Evolutionary conservation across 2,329 filamentous ascomycete species (phyloP).

Genomic region (Diaporthe destruens): DNA sequence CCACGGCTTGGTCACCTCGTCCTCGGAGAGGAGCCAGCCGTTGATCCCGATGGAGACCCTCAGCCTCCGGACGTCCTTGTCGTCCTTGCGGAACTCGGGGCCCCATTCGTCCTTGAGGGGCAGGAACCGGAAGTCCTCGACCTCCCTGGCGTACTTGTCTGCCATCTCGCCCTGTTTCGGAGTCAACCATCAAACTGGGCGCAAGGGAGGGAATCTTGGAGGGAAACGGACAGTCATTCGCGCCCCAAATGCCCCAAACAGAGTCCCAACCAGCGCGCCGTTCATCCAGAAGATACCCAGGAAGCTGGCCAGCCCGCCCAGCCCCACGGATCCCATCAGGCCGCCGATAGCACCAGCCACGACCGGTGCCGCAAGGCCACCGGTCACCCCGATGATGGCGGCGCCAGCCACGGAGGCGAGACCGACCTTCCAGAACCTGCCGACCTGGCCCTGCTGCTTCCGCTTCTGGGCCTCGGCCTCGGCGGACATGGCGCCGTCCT

Average conservation of each 20-base stretch:
- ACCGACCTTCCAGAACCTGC: constrained; percentile 90
- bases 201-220: too few species aligned
- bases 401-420: constrained; percentile 90
- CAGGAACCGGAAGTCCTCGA: constrained; percentile 85
- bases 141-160: constrained; percentile 87
- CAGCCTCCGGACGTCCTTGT: constrained; percentile 64
- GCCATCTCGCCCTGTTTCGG: constrained; percentile 77
- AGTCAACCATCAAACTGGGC: not conserved
- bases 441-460: constrained; percentile 75
- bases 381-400: constrained; percentile 90
- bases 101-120: constrained; percentile 71
- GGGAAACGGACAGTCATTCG: constrained; percentile 67
- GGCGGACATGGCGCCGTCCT: constrained; percentile 68
- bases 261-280: constrained; percentile 83
- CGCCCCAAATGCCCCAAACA: constrained; percentile 92
- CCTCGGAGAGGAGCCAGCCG: constrained; percentile 83
- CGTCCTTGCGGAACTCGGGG: constrained; percentile 47
- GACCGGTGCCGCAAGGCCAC: constrained; percentile 88
- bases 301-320: constrained; percentile 88
- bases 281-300: constrained; percentile 89
- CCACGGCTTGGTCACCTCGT: constrained; percentile 86
- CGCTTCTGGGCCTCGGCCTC: constrained; percentile 82
- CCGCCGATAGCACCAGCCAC: constrained; percentile 88
- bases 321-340: constrained; percentile 85
- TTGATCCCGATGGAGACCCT: constrained; percentile 88